Percentiles rank a stretch among this genome's conserved stretches.
These are phyloP conservation scores for Chamaecrista fasciculata DNA, from an alignment of 306 rosid genomes.

Conservation along the genomic window DNA sequence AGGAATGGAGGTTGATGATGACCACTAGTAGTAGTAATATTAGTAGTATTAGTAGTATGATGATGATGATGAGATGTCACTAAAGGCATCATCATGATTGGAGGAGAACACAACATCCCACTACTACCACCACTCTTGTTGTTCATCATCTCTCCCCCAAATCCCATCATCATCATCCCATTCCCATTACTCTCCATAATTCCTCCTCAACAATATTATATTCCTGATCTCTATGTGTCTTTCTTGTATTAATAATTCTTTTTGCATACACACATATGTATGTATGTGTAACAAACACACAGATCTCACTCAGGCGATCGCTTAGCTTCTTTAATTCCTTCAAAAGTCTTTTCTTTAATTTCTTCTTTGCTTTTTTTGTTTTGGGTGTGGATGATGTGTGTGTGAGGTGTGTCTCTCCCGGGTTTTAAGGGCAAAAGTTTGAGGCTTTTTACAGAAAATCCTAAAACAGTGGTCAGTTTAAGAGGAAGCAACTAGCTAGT, in stretches of 20 bases:
- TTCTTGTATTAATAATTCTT: no score
- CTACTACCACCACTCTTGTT: conserved; percentile 51
- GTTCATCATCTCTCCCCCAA: conserved; percentile 65
- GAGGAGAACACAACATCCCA: conserved; percentile 46
- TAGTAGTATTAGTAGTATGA: not conserved
- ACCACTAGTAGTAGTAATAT: not conserved
- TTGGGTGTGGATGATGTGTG: no score
- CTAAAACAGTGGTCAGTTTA: conserved; percentile 42
- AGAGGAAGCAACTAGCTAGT: no score
- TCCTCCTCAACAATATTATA: not conserved
- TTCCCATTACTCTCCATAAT: conserved; percentile 50
- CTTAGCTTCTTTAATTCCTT: no score
- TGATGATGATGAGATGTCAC: conserved; percentile 54
- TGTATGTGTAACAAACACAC: not conserved
- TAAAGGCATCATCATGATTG: conserved; percentile 74
- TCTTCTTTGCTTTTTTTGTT: no score
- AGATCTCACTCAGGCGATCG: no score
- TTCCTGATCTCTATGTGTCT: no score
- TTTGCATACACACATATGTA: not conserved
- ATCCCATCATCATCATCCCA: conserved; percentile 53
- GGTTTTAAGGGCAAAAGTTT: conserved; percentile 70
- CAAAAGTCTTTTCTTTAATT: no score
- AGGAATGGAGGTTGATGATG: conserved; percentile 33
- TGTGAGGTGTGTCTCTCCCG: conserved; percentile 70
- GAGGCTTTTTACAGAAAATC: conserved; percentile 70